Percentiles rank a stretch among this genome's conserved stretches.
Conservation (phyloP, 208 protist genomes). For the Crithidia mellificae region DNA sequence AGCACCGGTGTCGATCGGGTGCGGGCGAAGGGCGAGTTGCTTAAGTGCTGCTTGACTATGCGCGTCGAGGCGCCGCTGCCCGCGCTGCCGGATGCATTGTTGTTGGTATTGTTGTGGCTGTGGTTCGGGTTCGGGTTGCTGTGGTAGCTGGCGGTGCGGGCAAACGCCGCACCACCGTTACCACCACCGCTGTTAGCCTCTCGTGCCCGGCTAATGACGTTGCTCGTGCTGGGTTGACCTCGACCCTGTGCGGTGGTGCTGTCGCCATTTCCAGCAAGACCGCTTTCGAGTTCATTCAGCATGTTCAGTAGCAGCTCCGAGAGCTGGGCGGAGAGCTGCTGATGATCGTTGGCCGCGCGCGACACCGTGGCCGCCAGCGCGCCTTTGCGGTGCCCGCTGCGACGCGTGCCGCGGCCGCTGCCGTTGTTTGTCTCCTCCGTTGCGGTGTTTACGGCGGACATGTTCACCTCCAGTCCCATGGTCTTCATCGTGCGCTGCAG, state of each 20-base stretch:
- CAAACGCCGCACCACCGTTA: slow-evolving; percentile 7
- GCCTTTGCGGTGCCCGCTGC: slow-evolving; percentile 29
- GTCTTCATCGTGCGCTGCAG: slow-evolving; percentile 15
- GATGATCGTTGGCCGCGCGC: slow-evolving; percentile 29
- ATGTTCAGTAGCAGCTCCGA: slow-evolving; percentile 19
- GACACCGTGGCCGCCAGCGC: slow-evolving; percentile 26
- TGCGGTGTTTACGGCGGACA: background rate
- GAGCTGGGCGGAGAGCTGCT: slow-evolving; percentile 25
- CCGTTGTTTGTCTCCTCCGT: background rate
- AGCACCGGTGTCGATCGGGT: slow-evolving; percentile 21
- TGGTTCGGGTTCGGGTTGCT: background rate
- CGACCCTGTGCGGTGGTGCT: background rate
- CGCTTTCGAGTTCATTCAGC: slow-evolving; percentile 18
- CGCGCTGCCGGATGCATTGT: too few relatives aligned
- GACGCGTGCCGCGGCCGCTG: slow-evolving; percentile 9
- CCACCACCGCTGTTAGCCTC: background rate
- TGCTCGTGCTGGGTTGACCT: too few relatives aligned
- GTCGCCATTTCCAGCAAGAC: background rate
- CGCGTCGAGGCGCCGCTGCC: background rate
- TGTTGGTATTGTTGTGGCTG: too few relatives aligned
- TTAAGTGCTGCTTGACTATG: slow-evolving; percentile 29
- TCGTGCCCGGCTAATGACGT: too few relatives aligned
- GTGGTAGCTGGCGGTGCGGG: slow-evolving; percentile 17
- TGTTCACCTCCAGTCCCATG: slow-evolving; percentile 3
- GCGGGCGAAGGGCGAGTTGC: slow-evolving; percentile 17